Percentiles rank a stretch among this genome's conserved stretches.
Evolutionary conservation across 192 early-diverging fungal genomes (phyloP).

Genomic region (Coemansia sp.): DNA sequence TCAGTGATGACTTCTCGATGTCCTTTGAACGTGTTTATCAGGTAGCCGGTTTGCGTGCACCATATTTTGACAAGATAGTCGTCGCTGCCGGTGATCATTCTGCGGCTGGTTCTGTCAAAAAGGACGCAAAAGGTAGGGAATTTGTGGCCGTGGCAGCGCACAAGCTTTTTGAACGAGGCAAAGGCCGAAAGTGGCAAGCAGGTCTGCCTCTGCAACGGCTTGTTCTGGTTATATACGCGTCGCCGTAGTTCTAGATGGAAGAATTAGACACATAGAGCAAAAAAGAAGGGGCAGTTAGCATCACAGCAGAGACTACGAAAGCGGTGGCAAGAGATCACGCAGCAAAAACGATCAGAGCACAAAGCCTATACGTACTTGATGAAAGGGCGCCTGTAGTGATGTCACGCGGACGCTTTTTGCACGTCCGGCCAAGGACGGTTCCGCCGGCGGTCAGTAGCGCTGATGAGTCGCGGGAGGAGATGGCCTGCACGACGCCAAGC

Average conservation of each 20-base stretch:
- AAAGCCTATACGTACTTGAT: background rate
- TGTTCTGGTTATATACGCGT: background rate
- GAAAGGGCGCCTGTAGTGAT: background rate
- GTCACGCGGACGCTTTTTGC: background rate
- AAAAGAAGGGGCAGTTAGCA: background rate
- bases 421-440: constrained; percentile 30
- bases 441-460: constrained; percentile 39
- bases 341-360: background rate
- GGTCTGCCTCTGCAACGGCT: background rate
- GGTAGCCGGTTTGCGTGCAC: constrained; percentile 74
- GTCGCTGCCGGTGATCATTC: constrained; percentile 85
- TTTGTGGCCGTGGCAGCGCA: constrained; percentile 72
- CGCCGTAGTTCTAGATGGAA: constrained; percentile 17
- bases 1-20: constrained; percentile 76
- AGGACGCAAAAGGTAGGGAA: constrained; percentile 71
- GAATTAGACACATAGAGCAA: background rate
- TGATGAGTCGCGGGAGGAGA: constrained; percentile 17
- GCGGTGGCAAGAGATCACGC: no score
- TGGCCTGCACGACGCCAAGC: constrained; percentile 30
- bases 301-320: no score
- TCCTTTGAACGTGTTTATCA: constrained; percentile 80
- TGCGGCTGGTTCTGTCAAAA: constrained; percentile 72
- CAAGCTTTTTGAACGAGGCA: constrained; percentile 51
- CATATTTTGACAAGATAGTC: constrained; percentile 85
- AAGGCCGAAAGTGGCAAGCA: constrained; percentile 25